A percentile compares a stretch with the other conserved stretches of the same genome.
These are phyloP conservation scores for Cytospora paraplurivora DNA, from an alignment of 2,329 filamentous ascomycete genomes.

Conservation along the genomic window DNA sequence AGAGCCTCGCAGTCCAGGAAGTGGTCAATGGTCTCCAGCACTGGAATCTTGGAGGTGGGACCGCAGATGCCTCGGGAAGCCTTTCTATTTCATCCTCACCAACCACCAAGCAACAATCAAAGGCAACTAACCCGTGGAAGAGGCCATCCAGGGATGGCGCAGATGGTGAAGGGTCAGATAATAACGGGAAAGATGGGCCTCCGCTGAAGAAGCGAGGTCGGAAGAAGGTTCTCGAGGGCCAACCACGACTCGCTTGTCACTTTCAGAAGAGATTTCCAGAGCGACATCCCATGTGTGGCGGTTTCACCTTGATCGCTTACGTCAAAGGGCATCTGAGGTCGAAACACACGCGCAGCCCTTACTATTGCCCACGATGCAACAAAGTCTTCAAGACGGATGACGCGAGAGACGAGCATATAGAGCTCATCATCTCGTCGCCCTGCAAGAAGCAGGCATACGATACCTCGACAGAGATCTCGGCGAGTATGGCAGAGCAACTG, in stretches of 20 bases:
- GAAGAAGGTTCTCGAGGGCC: background rate
- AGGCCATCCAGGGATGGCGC: background rate
- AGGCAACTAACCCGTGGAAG: background rate
- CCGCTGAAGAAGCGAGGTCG: constrained; percentile 1
- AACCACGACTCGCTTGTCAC: constrained; percentile 13
- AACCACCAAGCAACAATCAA: background rate
- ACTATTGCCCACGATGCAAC: constrained; percentile 17
- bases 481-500: background rate
- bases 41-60: background rate
- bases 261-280: constrained; percentile 12
- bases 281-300: constrained; percentile 7
- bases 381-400: background rate
- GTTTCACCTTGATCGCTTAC: background rate
- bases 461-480: background rate
- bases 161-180: background rate
- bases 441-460: background rate
- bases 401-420: constrained; percentile 3
- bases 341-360: background rate
- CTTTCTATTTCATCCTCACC: background rate
- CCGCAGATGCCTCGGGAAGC: background rate
- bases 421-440: background rate
- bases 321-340: constrained; percentile 10
- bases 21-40: background rate
- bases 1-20: background rate
- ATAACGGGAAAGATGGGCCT: background rate